Evolutionary conservation across 768 basidiomycete genomes (phyloP), one percentile per base, ranked within the genome.

Genomic region (Suillus tomentosus): DNA sequence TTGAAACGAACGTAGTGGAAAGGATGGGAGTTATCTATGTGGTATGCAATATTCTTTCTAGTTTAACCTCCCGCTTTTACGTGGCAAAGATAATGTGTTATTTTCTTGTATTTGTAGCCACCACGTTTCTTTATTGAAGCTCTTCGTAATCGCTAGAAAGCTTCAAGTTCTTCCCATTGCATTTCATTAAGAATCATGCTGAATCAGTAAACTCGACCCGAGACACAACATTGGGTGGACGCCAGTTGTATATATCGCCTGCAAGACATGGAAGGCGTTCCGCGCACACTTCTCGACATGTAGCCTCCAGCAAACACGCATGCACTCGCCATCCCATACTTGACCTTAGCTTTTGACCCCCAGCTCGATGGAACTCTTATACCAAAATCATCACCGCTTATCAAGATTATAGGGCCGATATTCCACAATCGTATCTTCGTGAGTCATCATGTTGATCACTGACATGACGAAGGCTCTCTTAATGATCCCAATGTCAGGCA

Each of bases 381-480:
- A 45, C 81, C 81, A 5, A 78, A 69, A 58, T 74, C 94, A 15
- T 94, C 94, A 76, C 75, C 85, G 63, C 86, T 89, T 5, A 68
- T 94, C 27, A 87, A 79, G 10, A 81, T 95, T 42, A 78, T 82
- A 56, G 83, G 81, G 36, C 74, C 85, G 1, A 81, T 79, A 7
- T 91, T 95, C 80, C 89, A 90, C 73, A 93, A 94, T 74, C 79
- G 91, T 61, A 85, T 90, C 47, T 91, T 85, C 67, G 88, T 87
- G 60, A 88, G 87, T 69, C 43, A 82, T 74, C 34, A 36, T 24
- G 17, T 40, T 56, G 27, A 24, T 24, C 14, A 8, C 14, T 8
- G 19, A 6, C 10, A 13, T 5, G 48, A 60, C 19, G 62, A 19
- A 47, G 13, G 58, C 11, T 34, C 37, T 13, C 37, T 2, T 54